Evolutionary conservation across 257 asterid genomes (phyloP).

Genomic region (Przewalskia tangutica): DNA sequence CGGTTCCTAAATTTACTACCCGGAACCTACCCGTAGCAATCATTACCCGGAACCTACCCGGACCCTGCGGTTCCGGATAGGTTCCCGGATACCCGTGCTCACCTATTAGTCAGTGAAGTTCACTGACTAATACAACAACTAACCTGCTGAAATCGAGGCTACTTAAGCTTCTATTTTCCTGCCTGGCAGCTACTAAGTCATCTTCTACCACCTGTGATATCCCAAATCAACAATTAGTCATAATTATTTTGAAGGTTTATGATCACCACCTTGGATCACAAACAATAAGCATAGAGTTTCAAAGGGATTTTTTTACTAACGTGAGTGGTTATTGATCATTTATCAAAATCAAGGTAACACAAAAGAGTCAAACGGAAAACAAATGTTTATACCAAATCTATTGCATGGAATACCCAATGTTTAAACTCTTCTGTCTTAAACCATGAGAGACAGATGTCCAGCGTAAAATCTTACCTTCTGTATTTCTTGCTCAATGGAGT

Average conservation of each 20-base stretch:
- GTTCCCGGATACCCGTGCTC: no score
- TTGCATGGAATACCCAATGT: not conserved
- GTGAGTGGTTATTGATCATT: not conserved
- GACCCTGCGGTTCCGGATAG: no score
- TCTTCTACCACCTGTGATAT: slow-evolving; percentile 62
- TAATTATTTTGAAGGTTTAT: not conserved
- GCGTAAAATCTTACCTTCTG: slow-evolving; percentile 45
- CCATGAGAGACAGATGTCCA: not conserved
- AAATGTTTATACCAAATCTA: not conserved
- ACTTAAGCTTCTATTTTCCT: slow-evolving; percentile 72
- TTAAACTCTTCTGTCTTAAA: not conserved
- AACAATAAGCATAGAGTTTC: not conserved
- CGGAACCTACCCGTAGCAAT: no score
- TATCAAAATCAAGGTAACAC: not conserved
- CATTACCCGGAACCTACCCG: no score
- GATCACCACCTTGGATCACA: not conserved
- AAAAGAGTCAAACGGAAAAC: not conserved
- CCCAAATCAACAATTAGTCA: not conserved
- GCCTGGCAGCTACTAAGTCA: slow-evolving; percentile 85
- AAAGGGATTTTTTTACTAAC: not conserved
- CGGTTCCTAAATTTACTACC: no score
- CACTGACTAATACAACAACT: not conserved
- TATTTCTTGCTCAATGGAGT: slow-evolving; percentile 56
- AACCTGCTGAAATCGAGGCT: slow-evolving; percentile 78
- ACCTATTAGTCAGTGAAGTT: no score